These are phyloP conservation scores for Fusarium sp. DNA, from an alignment of 2,329 filamentous ascomycete genomes.

Conservation along the genomic window DNA sequence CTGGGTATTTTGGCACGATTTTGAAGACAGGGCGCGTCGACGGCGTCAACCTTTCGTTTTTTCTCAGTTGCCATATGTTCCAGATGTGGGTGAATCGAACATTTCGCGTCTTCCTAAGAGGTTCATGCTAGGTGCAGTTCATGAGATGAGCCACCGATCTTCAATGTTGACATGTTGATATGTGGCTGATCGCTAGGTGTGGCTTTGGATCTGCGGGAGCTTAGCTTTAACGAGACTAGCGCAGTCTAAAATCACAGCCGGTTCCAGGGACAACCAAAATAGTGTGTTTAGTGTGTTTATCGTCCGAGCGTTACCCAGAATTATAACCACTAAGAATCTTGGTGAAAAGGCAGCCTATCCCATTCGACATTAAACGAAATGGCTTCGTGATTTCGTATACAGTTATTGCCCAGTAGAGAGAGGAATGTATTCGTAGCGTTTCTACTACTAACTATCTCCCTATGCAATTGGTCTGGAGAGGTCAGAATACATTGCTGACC, in stretches of 20 bases:
- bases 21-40: conserved; percentile 44
- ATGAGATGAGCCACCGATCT: conserved; percentile 4
- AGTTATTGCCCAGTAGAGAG: background rate
- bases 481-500: background rate
- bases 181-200: conserved; percentile 34
- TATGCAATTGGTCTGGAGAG: background rate
- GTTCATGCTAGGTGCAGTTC: background rate
- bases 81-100: background rate
- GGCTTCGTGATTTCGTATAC: background rate
- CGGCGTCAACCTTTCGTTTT: conserved; percentile 48
- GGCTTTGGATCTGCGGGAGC: conserved; percentile 17
- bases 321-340: conserved; percentile 1
- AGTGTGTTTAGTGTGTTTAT: conserved; percentile 5
- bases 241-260: background rate
- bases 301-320: conserved; percentile 22
- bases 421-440: background rate
- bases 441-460: background rate
- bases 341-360: conserved; percentile 2
- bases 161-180: conserved; percentile 1
- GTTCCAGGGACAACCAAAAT: conserved; percentile 28
- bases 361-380: conserved; percentile 11
- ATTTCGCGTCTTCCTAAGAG: conserved; percentile 26
- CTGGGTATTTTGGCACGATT: conserved; percentile 26
- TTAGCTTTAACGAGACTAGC: conserved; percentile 10
- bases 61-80: conserved; percentile 44